These are phyloP conservation scores for Ammopiptanthus mongolicus DNA, from an alignment of 306 rosid species.

Conservation along the genomic window DNA sequence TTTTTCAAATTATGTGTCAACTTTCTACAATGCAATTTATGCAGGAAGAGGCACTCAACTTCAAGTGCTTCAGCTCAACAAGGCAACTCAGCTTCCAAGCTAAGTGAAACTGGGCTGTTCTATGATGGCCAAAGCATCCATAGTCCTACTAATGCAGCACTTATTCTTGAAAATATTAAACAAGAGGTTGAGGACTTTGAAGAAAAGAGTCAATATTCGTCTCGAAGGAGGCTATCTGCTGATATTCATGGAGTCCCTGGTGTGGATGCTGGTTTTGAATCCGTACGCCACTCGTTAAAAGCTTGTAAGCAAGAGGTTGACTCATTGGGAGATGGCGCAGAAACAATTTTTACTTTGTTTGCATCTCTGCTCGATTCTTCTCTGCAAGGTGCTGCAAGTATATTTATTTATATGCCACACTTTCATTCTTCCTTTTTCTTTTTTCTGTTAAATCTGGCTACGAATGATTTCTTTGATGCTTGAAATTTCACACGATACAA, in stretches of 20 bases:
- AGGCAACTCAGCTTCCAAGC: constrained; percentile 51
- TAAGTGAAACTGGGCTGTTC: constrained; percentile 50
- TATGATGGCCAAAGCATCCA: constrained; percentile 76
- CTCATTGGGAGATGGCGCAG: constrained; percentile 56
- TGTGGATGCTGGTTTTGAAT: constrained; percentile 46
- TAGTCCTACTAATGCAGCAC: constrained; percentile 89
- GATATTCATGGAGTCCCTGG: constrained; percentile 49
- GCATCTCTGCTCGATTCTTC: constrained; percentile 85
- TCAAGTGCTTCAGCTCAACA: constrained; percentile 45
- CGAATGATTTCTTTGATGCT: not conserved
- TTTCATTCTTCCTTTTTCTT: not conserved
- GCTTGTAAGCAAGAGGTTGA: constrained; percentile 69
- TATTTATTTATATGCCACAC: constrained; percentile 10
- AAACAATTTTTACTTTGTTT: constrained; percentile 55
- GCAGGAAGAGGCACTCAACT: constrained; percentile 68
- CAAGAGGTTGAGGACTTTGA: constrained; percentile 62
- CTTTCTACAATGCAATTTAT: constrained; percentile 15
- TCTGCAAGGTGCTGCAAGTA: constrained; percentile 60
- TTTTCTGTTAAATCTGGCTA: too few relatives aligned
- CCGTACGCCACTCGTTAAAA: constrained; percentile 53
- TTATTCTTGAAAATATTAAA: constrained; percentile 78
- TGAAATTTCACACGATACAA: constrained; percentile 2
- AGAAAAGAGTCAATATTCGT: constrained; percentile 41
- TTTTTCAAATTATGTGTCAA: too few relatives aligned
- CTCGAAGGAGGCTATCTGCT: constrained; percentile 46